Base-by-base conservation (phyloP, 129 eudicot genomes). In the Arctium lappa region DNA sequence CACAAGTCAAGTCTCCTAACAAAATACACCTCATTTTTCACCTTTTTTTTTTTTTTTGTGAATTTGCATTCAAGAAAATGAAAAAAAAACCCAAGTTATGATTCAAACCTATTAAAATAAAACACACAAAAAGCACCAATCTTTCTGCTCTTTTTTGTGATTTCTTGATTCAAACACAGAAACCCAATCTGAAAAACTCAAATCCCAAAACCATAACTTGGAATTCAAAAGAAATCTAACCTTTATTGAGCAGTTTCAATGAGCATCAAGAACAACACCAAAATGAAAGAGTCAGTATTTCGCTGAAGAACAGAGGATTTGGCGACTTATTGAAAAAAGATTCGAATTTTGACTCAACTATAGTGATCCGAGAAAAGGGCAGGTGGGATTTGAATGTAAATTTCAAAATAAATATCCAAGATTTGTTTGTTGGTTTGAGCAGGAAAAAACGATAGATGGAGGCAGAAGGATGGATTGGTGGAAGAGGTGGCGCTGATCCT, bases 391-490 rank as follows among this genome's bases (percentile, higher is more conserved):
- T 79, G 74, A 73, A 66, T 73, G 15, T n/a, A 34, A 7, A 31
- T 31, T n/a, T 31, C 10, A 2, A 50, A 81, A 70, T 1, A 36
- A 39, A 5, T 32, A 48, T 1, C 30, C 8, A 30, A 42, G 74
- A 83, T 83, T 77, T 79, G 75, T 1, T 72, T 30, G 40, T 0
- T 71, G 34, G 44, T 2, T 70, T 71, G 33, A 8, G 36, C 53
- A 73, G 84, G 36, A 60, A 46, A 71, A 83, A 71, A 83, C 31
- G 69, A 72, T 78, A 65, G 79, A 78, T 29, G 68, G 40, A 30
- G 70, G 39, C 82, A 77, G 82, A 30, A 65, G 27, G 73, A 48
- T 50, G 15, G 79, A 82, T 69, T 76, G 86, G 86, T 76, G 86
- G 71, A 9, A 63, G 75, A 8, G 80, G 87, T 79, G 87, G 83